Evolutionary conservation across 768 basidiomycete genomes (phyloP), one percentile per base, ranked within the genome.

Genomic region (Paxillus involutus): DNA sequence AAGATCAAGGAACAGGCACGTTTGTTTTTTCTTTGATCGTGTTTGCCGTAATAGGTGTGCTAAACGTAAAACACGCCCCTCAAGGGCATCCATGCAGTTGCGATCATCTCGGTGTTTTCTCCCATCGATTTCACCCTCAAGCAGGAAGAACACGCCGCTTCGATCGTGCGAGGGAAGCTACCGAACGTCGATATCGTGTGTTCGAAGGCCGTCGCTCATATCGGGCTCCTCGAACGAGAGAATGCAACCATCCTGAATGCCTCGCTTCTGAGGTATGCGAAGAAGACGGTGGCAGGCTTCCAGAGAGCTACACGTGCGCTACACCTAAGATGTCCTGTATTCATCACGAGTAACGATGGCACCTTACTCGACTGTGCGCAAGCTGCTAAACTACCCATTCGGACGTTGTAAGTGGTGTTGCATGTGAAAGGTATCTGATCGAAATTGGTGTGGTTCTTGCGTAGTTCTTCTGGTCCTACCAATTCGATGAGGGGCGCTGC

Each of bases 401-500:
- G 80, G 50, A 88, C 86, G 0, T 88, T 72, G 70, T 64, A 36
- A 50, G 66, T 54, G 33, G 26, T 33, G 30, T 26, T 52, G 50
- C 67, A 16, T 63, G 19, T 43, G 10, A 37, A 26, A 50, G 60
- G 51, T n/a, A n/a, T n/a, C n/a, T n/a, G n/a, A 51, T 21, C 44
- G 24, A 30, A 47, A 49, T 24, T 47, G 44, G 53, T 42, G 14
- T 49, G 19, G 51, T 17, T 11, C 39, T 52, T 44, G 11, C 44
- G 41, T 51, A 70, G 63, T 53, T 77, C 77, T 19, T 80, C 77
- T 41, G 83, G 82, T 3, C 80, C 84, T 6, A 88, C 85, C 1
- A 87, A 87, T 63, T 85, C 83, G 1, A 88, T 87, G 84, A 73
- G 85, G 47, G 85, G 85, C 9, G 85, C 84, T 6, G 80, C 80